Evolutionary conservation across 2,329 filamentous ascomycete species (phyloP), one percentile per base, ranked within the genome.

Genomic region (Colletotrichum musae): DNA sequence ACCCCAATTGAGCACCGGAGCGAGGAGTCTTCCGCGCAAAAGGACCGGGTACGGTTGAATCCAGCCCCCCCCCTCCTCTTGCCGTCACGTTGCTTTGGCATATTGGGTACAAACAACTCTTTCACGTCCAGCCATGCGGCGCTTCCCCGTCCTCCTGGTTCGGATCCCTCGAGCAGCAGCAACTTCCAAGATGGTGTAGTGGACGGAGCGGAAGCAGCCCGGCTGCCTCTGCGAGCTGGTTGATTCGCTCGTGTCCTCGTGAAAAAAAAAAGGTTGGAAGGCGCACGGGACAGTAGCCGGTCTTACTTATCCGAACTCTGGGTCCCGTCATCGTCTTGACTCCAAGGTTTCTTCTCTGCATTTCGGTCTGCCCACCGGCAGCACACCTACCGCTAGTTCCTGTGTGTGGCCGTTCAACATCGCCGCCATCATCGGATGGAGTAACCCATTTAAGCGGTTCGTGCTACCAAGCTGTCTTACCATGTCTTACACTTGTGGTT

Each of bases 241-340:
- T 64, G 39, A 58, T 58, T 53, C 39, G 32, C 48, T 10, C 21
- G 16, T 26, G 48, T 64, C 58, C 21, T 48, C 54, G 41, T 41
- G 48, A 59, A 41, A 66, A 51, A 36, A 59, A 41, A 66, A 51
- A 36, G 45, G 54, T 52, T 65, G 43, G 51, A 54, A 36, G 21
- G 39, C 62, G 66, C 66, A 65, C 65, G 47, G 56, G 62, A 60
- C 54, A 47, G 50, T 32, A n/a, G 41, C 61, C 61, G 66, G 56
- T 66, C 56, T 58, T 66, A 39, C 57, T 66, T 66, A 58, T 57
- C 62, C 66, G 62, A 69, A 68, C 65, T 53, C 63, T 21, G 63
- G 52, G 41, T 24, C 52, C 48, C 18, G 43, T 50, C 57, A 21
- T 52, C 59, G 48, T 62, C 65, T 32, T 24, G 45, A 45, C 32